Conservation (phyloP, 768 basidiomycete species). For the Mycena alexandri region DNA sequence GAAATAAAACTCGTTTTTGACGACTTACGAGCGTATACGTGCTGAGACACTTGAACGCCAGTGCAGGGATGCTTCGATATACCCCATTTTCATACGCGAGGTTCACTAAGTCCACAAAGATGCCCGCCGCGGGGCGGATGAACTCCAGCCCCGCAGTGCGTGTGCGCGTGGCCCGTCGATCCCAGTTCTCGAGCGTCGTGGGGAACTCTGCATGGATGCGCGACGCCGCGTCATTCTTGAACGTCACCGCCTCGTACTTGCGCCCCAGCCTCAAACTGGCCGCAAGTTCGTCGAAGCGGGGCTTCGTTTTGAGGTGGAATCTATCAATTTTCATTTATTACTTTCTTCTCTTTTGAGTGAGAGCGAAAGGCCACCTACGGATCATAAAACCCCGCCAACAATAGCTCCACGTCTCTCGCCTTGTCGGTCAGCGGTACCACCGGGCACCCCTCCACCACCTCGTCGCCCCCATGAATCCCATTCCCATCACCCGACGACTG, state of each 20-base stretch:
- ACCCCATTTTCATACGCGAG: conserved; percentile 19
- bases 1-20: neutral
- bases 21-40: conserved; percentile 13
- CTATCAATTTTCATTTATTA: neutral
- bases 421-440: conserved; percentile 3
- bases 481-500: neutral
- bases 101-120: conserved; percentile 13
- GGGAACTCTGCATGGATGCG: conserved; percentile 1
- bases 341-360: neutral
- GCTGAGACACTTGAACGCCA: conserved; percentile 15
- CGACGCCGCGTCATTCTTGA: neutral
- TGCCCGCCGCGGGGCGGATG: neutral
- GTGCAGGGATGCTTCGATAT: conserved; percentile 3
- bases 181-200: neutral
- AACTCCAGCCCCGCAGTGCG: neutral
- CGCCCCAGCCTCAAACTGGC: conserved; percentile 8
- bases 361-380: neutral
- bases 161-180: neutral
- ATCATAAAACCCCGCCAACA: conserved; percentile 5
- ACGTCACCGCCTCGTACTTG: conserved; percentile 10
- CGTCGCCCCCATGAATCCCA: no score
- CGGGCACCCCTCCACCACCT: conserved; percentile 3
- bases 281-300: neutral
- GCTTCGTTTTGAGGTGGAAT: neutral
- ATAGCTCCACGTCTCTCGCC: neutral